These are phyloP conservation scores for Yarrowia sp. DNA, from an alignment of 805 yeast species.

Conservation along the genomic window DNA sequence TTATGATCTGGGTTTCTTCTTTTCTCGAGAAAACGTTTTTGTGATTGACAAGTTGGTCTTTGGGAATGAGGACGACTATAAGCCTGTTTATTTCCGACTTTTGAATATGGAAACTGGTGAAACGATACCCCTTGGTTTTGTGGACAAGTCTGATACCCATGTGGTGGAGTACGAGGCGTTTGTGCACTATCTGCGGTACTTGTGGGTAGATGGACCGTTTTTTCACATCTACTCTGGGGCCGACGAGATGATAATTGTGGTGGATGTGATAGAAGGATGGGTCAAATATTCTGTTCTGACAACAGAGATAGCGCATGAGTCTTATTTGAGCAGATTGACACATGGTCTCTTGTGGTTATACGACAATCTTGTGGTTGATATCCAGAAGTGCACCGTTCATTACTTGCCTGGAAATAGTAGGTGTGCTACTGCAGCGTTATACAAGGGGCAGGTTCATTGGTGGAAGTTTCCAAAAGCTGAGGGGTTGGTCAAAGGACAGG, in stretches of 20 bases:
- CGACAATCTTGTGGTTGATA: neutral
- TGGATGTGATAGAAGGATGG: neutral
- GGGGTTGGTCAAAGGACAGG: neutral
- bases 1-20: neutral
- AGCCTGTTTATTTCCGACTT: neutral
- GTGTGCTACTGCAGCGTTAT: neutral
- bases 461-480: slow-evolving; percentile 2
- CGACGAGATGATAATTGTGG: neutral
- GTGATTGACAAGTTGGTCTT: neutral
- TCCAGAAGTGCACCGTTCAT: neutral
- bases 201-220: slow-evolving; percentile 7
- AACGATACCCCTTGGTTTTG: neutral
- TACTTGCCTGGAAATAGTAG: neutral
- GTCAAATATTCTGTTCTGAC: neutral
- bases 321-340: neutral
- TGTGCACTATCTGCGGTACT: neutral
- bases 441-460: neutral
- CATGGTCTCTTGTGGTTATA: neutral
- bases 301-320: neutral
- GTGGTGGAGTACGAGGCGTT: neutral
- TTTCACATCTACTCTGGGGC: neutral
- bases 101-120: neutral
- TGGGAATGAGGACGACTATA: neutral
- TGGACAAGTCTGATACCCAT: neutral
- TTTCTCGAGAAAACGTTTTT: neutral